Percentiles rank a stretch among this genome's conserved stretches.
These are phyloP conservation scores for Aspergillus sp. DNA, from an alignment of 2,329 filamentous ascomycete species.

Conservation along the genomic window DNA sequence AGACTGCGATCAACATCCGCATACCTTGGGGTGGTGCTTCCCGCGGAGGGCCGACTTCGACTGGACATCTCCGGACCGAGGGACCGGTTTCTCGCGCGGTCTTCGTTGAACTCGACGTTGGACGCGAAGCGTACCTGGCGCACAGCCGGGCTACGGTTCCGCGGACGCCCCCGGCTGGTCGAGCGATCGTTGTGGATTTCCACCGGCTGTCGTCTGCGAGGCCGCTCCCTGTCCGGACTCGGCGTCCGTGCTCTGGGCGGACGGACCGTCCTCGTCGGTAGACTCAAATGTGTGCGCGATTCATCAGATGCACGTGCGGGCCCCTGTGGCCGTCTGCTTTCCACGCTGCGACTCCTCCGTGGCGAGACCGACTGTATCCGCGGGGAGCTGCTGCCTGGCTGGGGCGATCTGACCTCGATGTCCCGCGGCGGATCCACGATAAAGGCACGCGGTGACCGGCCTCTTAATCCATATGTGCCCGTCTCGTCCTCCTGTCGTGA, in stretches of 20 bases:
- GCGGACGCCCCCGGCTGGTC: constrained; percentile 4
- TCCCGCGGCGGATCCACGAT: constrained; percentile 13
- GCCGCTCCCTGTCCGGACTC: constrained; percentile 18
- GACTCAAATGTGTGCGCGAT: constrained; percentile 2
- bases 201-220: constrained; percentile 9
- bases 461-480: constrained; percentile 1
- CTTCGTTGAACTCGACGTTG: constrained; percentile 14
- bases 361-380: not conserved
- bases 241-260: constrained; percentile 18
- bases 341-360: not conserved
- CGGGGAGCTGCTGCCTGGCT: not conserved
- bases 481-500: not conserved
- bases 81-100: not conserved
- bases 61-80: not conserved
- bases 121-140: constrained; percentile 19
- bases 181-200: constrained; percentile 14
- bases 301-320: not conserved
- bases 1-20: not conserved
- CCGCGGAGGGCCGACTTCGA: not conserved
- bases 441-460: constrained; percentile 12
- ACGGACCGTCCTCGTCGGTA: constrained; percentile 3
- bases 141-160: constrained; percentile 2
- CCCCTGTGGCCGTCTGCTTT: not conserved
- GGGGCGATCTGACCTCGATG: not conserved
- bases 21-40: not conserved